Conservation (phyloP, 352 stramenopile species). For the Blastocystis sp. region DNA sequence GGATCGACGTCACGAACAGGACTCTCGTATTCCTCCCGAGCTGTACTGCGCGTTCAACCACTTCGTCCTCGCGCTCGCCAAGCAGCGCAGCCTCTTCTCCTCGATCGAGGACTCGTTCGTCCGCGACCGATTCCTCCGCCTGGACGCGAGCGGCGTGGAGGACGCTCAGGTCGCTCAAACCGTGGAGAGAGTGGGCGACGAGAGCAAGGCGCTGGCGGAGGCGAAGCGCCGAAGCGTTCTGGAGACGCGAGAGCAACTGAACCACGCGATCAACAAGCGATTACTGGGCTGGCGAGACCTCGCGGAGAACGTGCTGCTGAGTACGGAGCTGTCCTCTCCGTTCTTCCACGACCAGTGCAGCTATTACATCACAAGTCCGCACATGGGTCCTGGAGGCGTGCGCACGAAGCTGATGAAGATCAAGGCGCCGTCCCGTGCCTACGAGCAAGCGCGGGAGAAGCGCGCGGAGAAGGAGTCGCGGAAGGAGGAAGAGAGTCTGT, state of each 20-base stretch:
- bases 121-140: neutral
- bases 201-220: neutral
- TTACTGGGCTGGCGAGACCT: neutral
- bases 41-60: too few relatives aligned
- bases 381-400: conserved; percentile 26
- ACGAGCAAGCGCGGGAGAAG: conserved; percentile 28
- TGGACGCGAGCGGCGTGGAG: too few relatives aligned
- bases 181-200: neutral
- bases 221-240: neutral
- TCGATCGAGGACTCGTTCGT: neutral
- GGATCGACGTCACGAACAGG: too few relatives aligned
- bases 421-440: neutral
- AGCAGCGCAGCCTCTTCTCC: neutral
- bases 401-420: conserved; percentile 26
- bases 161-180: too few relatives aligned
- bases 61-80: neutral
- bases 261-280: neutral
- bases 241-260: neutral
- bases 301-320: neutral
- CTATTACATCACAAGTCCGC: conserved; percentile 46
- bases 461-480: neutral
- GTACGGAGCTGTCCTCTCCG: neutral
- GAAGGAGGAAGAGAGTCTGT: neutral
- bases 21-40: too few relatives aligned
- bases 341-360: conserved; percentile 13